Evolutionary conservation across 2,329 filamentous ascomycete genomes (phyloP), one percentile per base, ranked within the genome.

Genomic region (Colletotrichum neosansevieriae): DNA sequence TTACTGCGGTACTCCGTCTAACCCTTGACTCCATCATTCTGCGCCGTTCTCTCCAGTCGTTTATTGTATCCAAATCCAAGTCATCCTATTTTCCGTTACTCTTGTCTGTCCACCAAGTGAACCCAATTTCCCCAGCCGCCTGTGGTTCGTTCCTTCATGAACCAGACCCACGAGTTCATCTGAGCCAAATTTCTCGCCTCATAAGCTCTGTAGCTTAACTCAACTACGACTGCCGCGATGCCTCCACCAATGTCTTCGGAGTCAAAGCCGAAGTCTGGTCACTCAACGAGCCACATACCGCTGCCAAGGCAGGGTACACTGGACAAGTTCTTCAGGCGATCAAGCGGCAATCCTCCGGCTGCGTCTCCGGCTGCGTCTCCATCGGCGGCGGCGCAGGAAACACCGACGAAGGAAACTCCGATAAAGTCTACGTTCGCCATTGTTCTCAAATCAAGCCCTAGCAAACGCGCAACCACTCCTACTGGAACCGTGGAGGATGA

Each of bases 401-500:
- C 58, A 21, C 62, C 63, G 13, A 24, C 56, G 15, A 47, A 60
- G 32, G 62, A 70, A 45, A 63, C 70, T 21, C 50, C 65, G 9
- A 24, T 32, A 4, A 50, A 54, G 3, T 58, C 70, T 3, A 57
- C 51, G 3, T 53, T 72, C 15, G 70, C 65, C 10, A 58, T 72
- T 3, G 57, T 72, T 15, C 45, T 72, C 13, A 49, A 53, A 4
- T 38, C 63, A 5, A 67, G 60, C 24, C 71, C 57, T 3, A 36
- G 29, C 12, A 60, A 69, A 17, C 29, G 15, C 3, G 15, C 38
- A 42, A 49, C 42, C 7, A 42, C 66, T 9, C 38, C 38, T 10
- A 15, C 32, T 17, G 69, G 60, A 40, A 70, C 45, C 4, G 67
- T 69, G 1, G 67, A 62, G 36, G 67, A 66, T 36, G 63, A 71